Evolutionary conservation across 176 grass and related monocot genomes (phyloP).

Genomic region (Tillandsia fasciculata): DNA sequence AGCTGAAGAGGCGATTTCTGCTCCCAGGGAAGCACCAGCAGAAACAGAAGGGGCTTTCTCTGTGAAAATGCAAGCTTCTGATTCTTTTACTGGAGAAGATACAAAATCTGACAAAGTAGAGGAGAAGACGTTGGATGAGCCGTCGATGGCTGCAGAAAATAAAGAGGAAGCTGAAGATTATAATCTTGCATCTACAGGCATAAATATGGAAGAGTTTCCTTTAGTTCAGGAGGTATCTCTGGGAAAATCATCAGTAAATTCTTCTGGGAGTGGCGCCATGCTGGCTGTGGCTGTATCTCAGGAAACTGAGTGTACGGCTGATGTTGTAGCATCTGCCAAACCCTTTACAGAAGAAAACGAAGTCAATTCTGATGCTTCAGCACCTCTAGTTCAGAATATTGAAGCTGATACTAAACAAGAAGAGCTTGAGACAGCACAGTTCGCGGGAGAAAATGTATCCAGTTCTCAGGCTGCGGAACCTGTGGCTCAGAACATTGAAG

Average conservation of each 20-base stretch:
- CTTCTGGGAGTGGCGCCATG: not conserved
- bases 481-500: not conserved
- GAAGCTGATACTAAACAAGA: not conserved
- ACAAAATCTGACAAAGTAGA: not conserved
- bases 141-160: not conserved
- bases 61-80: not conserved
- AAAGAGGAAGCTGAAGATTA: not conserved
- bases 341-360: not conserved
- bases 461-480: not conserved
- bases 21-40: not conserved
- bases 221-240: not conserved
- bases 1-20: not conserved
- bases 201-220: not conserved
- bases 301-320: not conserved
- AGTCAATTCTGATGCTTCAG: not conserved
- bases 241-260: not conserved
- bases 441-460: not conserved
- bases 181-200: not conserved
- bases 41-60: not conserved
- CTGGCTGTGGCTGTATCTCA: not conserved
- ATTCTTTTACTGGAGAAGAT: conserved; percentile 7
- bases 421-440: not conserved
- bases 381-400: not conserved
- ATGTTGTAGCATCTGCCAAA: not conserved
- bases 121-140: not conserved